Conservation (phyloP, 129 eudicot species). For the Heracleum sosnowskyi region DNA sequence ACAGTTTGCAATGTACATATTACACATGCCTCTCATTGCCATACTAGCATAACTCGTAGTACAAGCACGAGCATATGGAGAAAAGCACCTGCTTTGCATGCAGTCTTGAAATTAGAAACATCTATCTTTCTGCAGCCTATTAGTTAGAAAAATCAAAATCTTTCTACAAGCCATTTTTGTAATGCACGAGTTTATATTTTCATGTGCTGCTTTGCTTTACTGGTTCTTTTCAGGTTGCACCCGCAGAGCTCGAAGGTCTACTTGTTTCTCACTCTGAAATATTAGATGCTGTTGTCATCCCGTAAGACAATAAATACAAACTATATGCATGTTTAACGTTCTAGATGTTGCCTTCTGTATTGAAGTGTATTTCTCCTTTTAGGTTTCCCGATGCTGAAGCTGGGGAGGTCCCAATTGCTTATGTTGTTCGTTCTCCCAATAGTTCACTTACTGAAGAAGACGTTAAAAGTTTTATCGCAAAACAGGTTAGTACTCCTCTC, state of each 20-base stretch:
- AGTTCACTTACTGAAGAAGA: constrained; percentile 74
- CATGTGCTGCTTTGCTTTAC: background rate
- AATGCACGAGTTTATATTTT: background rate
- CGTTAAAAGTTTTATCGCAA: constrained; percentile 60
- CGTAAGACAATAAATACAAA: constrained; percentile 37
- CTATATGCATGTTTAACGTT: background rate
- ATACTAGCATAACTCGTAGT: background rate
- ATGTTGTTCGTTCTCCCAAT: constrained; percentile 65
- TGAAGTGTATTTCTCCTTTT: background rate
- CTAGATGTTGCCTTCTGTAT: background rate
- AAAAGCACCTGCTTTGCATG: background rate
- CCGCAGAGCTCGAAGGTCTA: constrained; percentile 92
- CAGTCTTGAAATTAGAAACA: background rate
- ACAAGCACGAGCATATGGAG: background rate
- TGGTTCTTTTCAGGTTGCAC: constrained; percentile 64
- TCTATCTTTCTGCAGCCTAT: background rate
- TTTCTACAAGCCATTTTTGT: background rate
- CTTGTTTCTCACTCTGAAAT: constrained; percentile 78
- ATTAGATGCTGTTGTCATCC: constrained; percentile 85
- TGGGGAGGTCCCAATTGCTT: constrained; percentile 90
- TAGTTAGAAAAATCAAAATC: background rate
- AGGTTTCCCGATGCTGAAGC: constrained; percentile 96
- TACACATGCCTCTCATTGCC: background rate
- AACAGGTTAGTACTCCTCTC: constrained; percentile 38
- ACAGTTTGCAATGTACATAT: background rate